Evolutionary conservation across 2,329 filamentous ascomycete genomes (phyloP), one percentile per base, ranked within the genome.

Genomic region (Ophiostoma triangulosporum): DNA sequence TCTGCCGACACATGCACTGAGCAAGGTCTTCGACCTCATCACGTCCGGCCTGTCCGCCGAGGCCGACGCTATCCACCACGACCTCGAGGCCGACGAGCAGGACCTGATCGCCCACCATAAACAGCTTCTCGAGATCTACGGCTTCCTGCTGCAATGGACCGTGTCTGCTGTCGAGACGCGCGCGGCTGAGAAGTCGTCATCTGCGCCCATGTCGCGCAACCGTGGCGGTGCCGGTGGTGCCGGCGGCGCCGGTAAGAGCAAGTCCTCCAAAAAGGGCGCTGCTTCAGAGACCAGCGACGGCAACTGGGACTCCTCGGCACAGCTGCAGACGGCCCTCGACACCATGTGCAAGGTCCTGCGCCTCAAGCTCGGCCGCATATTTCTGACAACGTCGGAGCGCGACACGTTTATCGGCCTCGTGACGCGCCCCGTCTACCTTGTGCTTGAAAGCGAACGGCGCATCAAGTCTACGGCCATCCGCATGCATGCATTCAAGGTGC

Each of bases 401-500:
- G 93, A 98, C 64, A 96, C 89, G 0, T 96, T 98, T 62, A 85
- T 98, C 57, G 83, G 86, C 52, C 75, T 98, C 0, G 85, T 98
- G 61, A 97, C 93, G 0, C 79, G 93, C 36, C 90, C 93, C 1
- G 86, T 95, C 11, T 98, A 97, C 68, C 80, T 96, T 68, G 79
- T 98, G 24, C 74, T 98, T 40, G 93, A 98, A 70, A 96, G 86
- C 66, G 93, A 98, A 68, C 84, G 90, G 64, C 80, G 93, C 57
- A 85, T 90, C 59, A 98, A 97, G 73, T 86, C 78, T 62, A 93
- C 83, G 26, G 74, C 85, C 4, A 91, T 97, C 57, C 82, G 90
- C 48, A 97, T 97, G 88, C 90, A 97, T 69, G 87, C 86, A 54
- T 98, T 96, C 75, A 95, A 95, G 67, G 89, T 97, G 20, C 73